Conservation (phyloP, 116 monocot genomes). For the Cymodocea nodosa region DNA sequence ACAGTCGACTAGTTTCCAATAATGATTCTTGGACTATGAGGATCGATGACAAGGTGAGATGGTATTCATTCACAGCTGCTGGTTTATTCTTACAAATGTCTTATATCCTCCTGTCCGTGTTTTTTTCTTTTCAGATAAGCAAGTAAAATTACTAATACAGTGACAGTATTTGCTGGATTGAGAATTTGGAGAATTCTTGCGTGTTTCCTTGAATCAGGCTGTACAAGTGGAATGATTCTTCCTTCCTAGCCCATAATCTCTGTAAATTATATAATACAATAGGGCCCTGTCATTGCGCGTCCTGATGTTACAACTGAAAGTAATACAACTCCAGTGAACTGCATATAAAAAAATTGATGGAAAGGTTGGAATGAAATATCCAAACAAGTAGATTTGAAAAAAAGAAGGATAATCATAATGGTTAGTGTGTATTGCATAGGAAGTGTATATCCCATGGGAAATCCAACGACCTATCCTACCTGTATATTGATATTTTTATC, state of each 20-base stretch:
- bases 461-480: no score
- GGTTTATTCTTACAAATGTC: background rate
- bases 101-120: background rate
- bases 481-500: no score
- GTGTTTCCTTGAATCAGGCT: background rate
- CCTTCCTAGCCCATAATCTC: no score
- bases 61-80: background rate
- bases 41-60: slow-evolving; percentile 13
- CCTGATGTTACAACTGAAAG: no score
- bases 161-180: background rate
- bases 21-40: slow-evolving; percentile 27
- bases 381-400: no score
- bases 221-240: no score
- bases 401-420: no score
- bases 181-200: background rate
- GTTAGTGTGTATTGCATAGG: no score
- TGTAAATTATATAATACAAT: background rate
- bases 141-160: background rate
- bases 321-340: no score
- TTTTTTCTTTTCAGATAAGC: background rate
- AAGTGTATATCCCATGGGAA: no score
- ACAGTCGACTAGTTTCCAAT: slow-evolving; percentile 7
- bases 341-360: no score
- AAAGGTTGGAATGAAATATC: no score
- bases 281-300: background rate